Evolutionary conservation across 148 eudicot genomes (phyloP), one percentile per base, ranked within the genome.

Genomic region (Vaccinium macrocarpon): DNA sequence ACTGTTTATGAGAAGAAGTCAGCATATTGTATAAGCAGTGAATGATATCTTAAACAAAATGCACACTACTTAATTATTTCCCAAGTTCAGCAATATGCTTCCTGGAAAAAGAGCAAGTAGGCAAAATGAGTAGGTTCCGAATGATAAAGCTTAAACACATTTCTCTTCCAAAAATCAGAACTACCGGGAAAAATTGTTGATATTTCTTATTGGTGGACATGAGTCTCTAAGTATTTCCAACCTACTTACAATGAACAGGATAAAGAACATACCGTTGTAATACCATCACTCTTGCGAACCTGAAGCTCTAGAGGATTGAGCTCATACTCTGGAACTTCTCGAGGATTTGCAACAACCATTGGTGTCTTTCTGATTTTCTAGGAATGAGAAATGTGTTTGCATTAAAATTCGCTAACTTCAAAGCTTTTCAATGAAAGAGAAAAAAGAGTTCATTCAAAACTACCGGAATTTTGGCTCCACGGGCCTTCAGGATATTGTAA

Each of bases 261-360:
- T 42, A 61, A 87, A 83, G 72, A 80, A 38, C 91, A 86, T 90
- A 84, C 99, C 98, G 94, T 97, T 50, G 99, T 90, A 88, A 97
- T 97, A 77, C 98, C 98, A 91, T 97, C 99, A 70, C 91, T 89
- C 85, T 91, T 95, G 81, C 99, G 99, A 86, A 97, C 91, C 86
- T 97, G 98, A 88, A 97, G 94, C 86, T 95, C 99, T 81, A 91
- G 85, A 25, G 98, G 99, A 90, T 97, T 97, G 83, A 97, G 99
- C 91, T 97, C 99, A 78, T 97, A 97, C 87, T 97, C 99, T 21
- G 99, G 99, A 70, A 97, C 98, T 87, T 97, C 95, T 85, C 93
- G 92, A 74, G 98, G 98, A 92, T 94, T 95, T 77, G 98, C 93
- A 86, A 97, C 99, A 64, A 91, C 78, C 99, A 97, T 97, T 4